Evolutionary conservation across 768 basidiomycete species (phyloP).

Genomic region (Russula earlei): DNA sequence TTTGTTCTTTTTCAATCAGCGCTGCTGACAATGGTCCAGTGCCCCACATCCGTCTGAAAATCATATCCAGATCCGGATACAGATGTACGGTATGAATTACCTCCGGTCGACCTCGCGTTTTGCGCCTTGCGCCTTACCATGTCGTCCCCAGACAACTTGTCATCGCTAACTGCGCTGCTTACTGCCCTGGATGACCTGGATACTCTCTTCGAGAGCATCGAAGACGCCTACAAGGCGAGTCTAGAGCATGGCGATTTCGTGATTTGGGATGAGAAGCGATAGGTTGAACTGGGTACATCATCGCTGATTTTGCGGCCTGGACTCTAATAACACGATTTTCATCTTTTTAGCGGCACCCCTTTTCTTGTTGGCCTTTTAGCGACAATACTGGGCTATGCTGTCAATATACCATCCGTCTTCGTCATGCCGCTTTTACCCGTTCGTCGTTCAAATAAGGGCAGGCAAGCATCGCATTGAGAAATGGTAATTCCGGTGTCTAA

Average conservation of each 20-base stretch:
- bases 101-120: background rate
- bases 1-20: constrained; percentile 3
- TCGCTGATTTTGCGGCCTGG: too few relatives aligned
- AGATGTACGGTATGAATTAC: constrained; percentile 92
- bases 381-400: too few relatives aligned
- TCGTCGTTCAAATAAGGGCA: background rate
- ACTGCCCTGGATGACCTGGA: constrained; percentile 72
- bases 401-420: background rate
- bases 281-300: background rate
- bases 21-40: constrained; percentile 29
- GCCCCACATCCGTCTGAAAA: constrained; percentile 96
- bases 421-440: background rate
- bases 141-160: constrained; percentile 58
- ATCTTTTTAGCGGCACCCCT: too few relatives aligned
- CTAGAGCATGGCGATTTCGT: constrained; percentile 47
- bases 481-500: background rate
- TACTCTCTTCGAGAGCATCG: constrained; percentile 59
- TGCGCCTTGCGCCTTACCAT: background rate
- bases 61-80: constrained; percentile 92
- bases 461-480: background rate
- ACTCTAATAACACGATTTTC: too few relatives aligned
- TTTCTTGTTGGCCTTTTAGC: too few relatives aligned
- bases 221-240: constrained; percentile 56
- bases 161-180: constrained; percentile 73
- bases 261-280: constrained; percentile 63